Evolutionary conservation across 2,329 filamentous ascomycete genomes (phyloP), one percentile per base, ranked within the genome.

Genomic region (Cladosporium sp.): DNA sequence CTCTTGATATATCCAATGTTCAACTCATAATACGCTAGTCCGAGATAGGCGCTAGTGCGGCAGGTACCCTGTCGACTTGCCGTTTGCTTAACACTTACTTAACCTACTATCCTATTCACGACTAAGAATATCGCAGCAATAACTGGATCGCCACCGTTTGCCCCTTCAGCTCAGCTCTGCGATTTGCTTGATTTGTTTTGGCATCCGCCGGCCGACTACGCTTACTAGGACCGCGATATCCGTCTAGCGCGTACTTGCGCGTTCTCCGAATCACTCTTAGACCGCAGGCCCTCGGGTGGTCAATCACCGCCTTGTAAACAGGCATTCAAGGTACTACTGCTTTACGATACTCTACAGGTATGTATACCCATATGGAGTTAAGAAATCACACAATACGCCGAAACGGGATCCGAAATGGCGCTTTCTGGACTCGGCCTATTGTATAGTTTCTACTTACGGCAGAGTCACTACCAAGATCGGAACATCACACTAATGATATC

Each of bases 31-130:
- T 46, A 3, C 56, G 56, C 56, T 59, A 59, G 56, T 59, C 35
- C 33, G 2, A 2, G 28, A 28, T 28, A 21, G 23, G 55, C 21
- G 18, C 18, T 57, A 40, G 55, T 33, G 55, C 55, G 10, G 10
- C 8, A 12, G 7, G 12, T 31, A 59, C 56, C 21, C 52, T 55
- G 52, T 55, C 6, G 28, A 55, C 52, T 55, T 33, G 31, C 52
- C 29, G 56, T 59, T 59, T 59, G 56, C 56, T 59, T 59, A 21
- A 59, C 33, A 40, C 23, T 26, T 29, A 59, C 35, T 46, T 46
- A 46, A 11, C n/a, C 40, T 46, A 21, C n/a, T 46, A 21, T 10
- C 10, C 8, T 18, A 21, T 21, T 21, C n/a, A 46, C 40, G n/a
- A 46, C n/a, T 11, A 46, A 46, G n/a, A 46, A 10, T 44, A 46